Evolutionary conservation across 805 yeast species (phyloP), one percentile per base, ranked within the genome.

Genomic region (Yarrowia osloensis): DNA sequence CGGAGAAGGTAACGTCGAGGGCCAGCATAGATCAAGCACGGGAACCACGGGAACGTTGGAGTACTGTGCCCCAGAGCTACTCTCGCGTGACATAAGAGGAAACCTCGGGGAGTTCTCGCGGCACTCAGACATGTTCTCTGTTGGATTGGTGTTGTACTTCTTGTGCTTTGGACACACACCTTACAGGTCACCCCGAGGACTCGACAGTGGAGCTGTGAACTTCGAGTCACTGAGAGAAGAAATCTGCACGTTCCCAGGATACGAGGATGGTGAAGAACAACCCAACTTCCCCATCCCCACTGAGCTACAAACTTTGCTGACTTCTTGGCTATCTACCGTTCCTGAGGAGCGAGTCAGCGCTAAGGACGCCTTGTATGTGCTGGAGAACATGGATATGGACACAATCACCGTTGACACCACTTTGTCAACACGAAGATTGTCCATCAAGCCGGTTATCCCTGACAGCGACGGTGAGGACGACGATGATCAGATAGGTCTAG

Each of bases 11-110:
- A 90, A 89, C 70, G 80, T 89, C 70, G 87, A 88, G 66, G 91
- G 94, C 15, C 85, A 82, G 26, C 76, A 74, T 47, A 79, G 92
- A 57, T 81, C 81, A 11, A 87, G 93, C 0, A 87, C 92, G 5
- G 97, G 97, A 0, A 84, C 87, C 49, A 92, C 97, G 0, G 97
- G 97, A 0, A 92, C 97, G 0, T 73, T 91, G 8, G 97, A 91
- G 73, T 92, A 86, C 72, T 87, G 91, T 22, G 97, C 97, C 0
- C 97, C 97, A 0, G 97, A 91, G 71, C 80, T 90, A 12, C 81
- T 91, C 71, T 28, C 54, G 2, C 54, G 54, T 17, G 74, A 80
- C 31, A 70, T 67, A 5, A 69, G 74, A 1, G 83, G 78, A 6
- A 70, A 71, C 21, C 79, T 83, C 22, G 80, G 80, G 17, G 86